Percentiles rank a stretch among this genome's conserved stretches.
phyloP scores from a whole-genome alignment of 495 filamentous ascomycete species.

The Hyaloscypha finlandica region DNA sequence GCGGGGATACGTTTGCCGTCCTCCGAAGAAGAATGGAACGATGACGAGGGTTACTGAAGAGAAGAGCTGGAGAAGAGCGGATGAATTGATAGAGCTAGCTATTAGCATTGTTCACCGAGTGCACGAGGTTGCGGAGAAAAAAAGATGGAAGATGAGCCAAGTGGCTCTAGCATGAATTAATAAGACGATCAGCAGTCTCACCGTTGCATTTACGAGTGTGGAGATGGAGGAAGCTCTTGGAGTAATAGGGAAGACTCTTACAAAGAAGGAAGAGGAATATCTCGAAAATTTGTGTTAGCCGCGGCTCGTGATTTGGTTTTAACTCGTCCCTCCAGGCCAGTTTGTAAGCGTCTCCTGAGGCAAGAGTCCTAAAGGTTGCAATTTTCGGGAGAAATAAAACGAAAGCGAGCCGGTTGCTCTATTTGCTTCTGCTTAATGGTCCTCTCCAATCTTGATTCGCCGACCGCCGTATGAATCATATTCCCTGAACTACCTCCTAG shows the following conservation, averaged over 20 bases:
- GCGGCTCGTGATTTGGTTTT: conserved; percentile 37
- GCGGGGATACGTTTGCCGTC: conserved; percentile 1
- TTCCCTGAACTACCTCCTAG: too few relatives aligned
- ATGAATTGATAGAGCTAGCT: background rate
- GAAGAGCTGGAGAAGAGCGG: background rate
- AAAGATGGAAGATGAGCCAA: conserved; percentile 56
- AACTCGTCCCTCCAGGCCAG: background rate
- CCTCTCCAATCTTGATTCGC: too few relatives aligned
- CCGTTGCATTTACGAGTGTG: conserved; percentile 57
- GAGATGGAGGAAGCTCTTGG: conserved; percentile 61
- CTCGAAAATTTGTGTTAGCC: conserved; percentile 63
- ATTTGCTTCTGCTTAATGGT: too few relatives aligned
- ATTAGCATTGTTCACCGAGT: background rate
- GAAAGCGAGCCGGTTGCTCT: too few relatives aligned
- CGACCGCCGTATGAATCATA: too few relatives aligned
- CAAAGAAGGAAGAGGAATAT: conserved; percentile 57
- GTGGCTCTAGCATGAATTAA: conserved; percentile 62
- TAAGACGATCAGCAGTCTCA: conserved; percentile 49
- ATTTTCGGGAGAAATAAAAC: too few relatives aligned
- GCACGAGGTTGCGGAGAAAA: conserved; percentile 56
- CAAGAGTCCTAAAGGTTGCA: too few relatives aligned
- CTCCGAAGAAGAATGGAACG: conserved; percentile 14
- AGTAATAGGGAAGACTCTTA: conserved; percentile 47
- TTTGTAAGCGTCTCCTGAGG: too few relatives aligned
- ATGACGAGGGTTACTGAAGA: conserved; percentile 37